Conservation (phyloP, 208 protist species). For the Trypanosoma grayi region DNA sequence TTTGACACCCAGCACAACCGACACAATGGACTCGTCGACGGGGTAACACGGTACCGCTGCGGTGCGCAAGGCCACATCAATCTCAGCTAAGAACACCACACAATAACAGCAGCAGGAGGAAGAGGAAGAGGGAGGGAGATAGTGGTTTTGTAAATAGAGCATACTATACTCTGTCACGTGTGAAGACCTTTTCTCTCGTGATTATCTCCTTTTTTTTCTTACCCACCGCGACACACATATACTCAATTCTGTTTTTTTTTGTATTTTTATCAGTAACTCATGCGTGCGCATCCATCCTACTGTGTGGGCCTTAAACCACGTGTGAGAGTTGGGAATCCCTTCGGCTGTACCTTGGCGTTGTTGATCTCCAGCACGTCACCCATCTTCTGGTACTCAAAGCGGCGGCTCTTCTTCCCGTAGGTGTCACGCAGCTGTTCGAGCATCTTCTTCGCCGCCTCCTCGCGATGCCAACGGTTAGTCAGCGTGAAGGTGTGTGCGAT, state of each 20-base stretch:
- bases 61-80: too few relatives aligned
- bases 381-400: conserved; percentile 91
- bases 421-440: conserved; percentile 76
- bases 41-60: conserved; percentile 76
- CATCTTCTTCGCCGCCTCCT: conserved; percentile 87
- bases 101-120: not conserved
- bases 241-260: not conserved
- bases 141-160: too few relatives aligned
- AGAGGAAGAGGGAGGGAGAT: too few relatives aligned
- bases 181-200: too few relatives aligned
- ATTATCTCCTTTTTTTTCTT: not conserved
- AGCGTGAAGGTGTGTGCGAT: conserved; percentile 72
- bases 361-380: conserved; percentile 91
- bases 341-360: conserved; percentile 86
- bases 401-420: conserved; percentile 77
- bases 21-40: conserved; percentile 29
- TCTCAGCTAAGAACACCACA: too few relatives aligned
- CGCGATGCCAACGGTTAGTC: conserved; percentile 89
- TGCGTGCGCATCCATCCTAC: not conserved
- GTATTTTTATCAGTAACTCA: not conserved
- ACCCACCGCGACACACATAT: not conserved
- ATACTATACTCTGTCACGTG: too few relatives aligned
- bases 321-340: conserved; percentile 81
- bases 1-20: conserved; percentile 75
- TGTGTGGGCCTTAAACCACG: conserved; percentile 50